Evolutionary conservation across 306 rosid species (phyloP), one percentile per base, ranked within the genome.

Genomic region (Vigna mungo): DNA sequence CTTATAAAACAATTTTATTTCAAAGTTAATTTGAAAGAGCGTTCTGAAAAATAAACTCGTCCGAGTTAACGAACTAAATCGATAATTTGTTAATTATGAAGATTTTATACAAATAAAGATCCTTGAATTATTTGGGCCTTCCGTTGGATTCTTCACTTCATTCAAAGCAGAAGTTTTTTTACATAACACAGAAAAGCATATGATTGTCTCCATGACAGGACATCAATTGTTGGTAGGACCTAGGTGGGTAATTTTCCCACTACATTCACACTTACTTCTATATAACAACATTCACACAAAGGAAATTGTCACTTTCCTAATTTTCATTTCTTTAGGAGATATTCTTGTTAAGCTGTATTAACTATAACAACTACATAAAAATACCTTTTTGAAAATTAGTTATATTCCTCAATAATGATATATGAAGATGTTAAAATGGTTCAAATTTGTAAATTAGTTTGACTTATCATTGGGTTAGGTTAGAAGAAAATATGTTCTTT

Each of bases 131-230:
- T 14, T 5, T 56, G 30, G 16, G 34, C 54, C 9, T 27, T 25
- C 41, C 74, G 68, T 80, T 73, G 79, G 75, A 72, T 73, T 80
- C 62, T 73, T 72, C 66, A 30, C 74, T 72, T 73, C 56, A 65
- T 54, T 65, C 79, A 54, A 73, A 34, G 63, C 39, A 39, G 21
- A 23, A 71, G 39, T 6, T 52, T 13, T 13, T 0, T 36, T n/a
- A 48, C 27, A 44, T 12, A 15, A 56, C 48, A 68, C 20, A 17
- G 11, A 68, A 56, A 69, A 44, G 32, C 71, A 59, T 44, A 30
- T 78, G 58, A 41, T 52, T 47, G 37, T 47, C 20, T 44, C 62
- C 21, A 37, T 30, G 69, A 66, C 55, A 68, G n/a, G 61, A 72
- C 71, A 77, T 39, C 44, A 23, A 54, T 44, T 71, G 49, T 7